Evolutionary conservation across 73 alveolate species (phyloP).

Genomic region (Blepharisma japonicum): DNA sequence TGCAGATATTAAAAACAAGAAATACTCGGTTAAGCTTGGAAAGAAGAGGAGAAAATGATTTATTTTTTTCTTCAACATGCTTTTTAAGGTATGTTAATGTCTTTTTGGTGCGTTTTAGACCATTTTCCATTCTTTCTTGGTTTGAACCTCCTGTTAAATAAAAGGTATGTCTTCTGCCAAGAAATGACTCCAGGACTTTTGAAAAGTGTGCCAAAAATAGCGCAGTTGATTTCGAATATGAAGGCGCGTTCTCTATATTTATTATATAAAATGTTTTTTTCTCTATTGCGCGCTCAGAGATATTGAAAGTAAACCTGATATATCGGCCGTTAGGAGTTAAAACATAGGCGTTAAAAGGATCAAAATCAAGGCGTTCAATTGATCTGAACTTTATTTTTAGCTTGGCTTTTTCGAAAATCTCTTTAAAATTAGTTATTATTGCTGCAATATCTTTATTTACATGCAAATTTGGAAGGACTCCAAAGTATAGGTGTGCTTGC

Average conservation of each 20-base stretch:
- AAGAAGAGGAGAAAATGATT: background rate
- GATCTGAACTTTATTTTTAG: too few species aligned
- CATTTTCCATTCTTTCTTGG: background rate
- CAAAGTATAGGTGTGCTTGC: background rate
- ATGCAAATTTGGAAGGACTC: background rate
- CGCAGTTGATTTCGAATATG: constrained; percentile 14
- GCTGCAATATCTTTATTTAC: background rate
- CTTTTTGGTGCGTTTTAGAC: background rate
- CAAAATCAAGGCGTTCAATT: too few species aligned
- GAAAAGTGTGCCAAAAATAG: background rate
- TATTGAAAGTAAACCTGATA: too few species aligned
- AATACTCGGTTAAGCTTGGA: background rate
- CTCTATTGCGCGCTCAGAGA: background rate
- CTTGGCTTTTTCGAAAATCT: constrained; percentile 15
- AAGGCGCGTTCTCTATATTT: background rate
- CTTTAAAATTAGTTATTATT: background rate
- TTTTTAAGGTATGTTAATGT: background rate
- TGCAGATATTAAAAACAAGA: background rate
- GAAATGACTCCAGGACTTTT: background rate
- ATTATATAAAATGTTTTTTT: background rate
- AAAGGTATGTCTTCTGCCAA: too few species aligned
- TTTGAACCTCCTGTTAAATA: too few species aligned
- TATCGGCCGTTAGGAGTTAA: too few species aligned
- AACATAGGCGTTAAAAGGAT: too few species aligned
- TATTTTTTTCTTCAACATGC: constrained; percentile 13